These are phyloP conservation scores for Vigna radiata DNA, from an alignment of 306 rosid species.

Conservation along the genomic window DNA sequence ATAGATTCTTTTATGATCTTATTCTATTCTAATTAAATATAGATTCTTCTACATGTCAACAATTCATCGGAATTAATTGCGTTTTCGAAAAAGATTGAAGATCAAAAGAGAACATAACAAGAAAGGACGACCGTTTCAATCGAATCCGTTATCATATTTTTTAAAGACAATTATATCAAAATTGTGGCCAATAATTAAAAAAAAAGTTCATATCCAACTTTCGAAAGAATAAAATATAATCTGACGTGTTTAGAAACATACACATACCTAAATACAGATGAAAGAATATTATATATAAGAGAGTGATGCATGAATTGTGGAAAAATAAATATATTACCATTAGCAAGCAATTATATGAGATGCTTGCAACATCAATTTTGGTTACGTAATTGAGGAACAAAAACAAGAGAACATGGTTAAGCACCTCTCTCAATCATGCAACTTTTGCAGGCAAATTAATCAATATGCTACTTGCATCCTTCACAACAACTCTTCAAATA, in stretches of 20 bases:
- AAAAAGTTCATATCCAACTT: background rate
- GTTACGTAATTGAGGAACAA: slow-evolving; percentile 37
- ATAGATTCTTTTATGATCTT: too few relatives aligned
- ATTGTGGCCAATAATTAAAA: background rate
- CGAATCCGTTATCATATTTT: too few relatives aligned
- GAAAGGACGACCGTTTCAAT: too few relatives aligned
- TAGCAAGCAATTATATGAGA: slow-evolving; percentile 26
- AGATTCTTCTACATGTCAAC: too few relatives aligned
- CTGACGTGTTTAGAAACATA: slow-evolving; percentile 12
- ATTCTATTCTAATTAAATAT: too few relatives aligned
- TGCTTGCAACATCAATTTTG: slow-evolving; percentile 23
- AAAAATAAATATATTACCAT: slow-evolving; percentile 16
- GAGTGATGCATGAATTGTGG: slow-evolving; percentile 18
- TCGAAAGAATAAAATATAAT: too few relatives aligned
- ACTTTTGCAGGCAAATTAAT: slow-evolving; percentile 22
- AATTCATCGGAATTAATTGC: too few relatives aligned
- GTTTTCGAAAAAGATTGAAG: too few relatives aligned
- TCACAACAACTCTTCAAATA: background rate
- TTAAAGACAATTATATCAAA: background rate
- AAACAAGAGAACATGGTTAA: slow-evolving; percentile 41
- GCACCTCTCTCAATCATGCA: slow-evolving; percentile 39
- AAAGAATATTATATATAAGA: background rate
- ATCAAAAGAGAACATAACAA: too few relatives aligned
- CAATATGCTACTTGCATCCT: slow-evolving; percentile 16
- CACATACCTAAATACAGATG: background rate